A percentile compares a stretch with the other conserved stretches of the same genome.
These are phyloP conservation scores for Populus hybrid DNA, from an alignment of 441 rosid species.

Conservation along the genomic window DNA sequence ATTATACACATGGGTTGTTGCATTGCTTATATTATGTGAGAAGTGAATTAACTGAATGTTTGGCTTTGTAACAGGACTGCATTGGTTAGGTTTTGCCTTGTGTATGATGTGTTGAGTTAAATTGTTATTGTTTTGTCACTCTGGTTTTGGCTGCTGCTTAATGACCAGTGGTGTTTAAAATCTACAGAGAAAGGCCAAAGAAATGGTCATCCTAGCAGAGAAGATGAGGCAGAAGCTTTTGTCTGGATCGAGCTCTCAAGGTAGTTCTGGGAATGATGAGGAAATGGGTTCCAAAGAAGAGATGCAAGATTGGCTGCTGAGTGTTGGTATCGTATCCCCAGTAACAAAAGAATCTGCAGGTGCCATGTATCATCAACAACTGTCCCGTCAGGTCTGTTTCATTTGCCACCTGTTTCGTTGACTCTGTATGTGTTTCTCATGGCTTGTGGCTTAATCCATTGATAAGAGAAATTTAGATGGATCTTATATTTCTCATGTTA, in stretches of 20 bases:
- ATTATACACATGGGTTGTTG: too few species aligned
- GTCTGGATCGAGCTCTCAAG: constrained; percentile 61
- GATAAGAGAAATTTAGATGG: not conserved
- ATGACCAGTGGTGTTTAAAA: constrained; percentile 13
- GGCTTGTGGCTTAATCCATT: not conserved
- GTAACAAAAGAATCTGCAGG: constrained; percentile 96
- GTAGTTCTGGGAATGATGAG: constrained; percentile 54
- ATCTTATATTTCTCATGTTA: not conserved
- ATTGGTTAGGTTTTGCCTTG: not conserved
- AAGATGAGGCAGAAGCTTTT: constrained; percentile 90
- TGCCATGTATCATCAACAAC: constrained; percentile 84
- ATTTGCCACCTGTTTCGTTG: not conserved
- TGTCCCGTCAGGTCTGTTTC: constrained; percentile 78
- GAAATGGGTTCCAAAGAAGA: constrained; percentile 93
- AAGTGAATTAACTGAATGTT: too few species aligned
- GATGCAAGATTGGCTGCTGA: constrained; percentile 90
- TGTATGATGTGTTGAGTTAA: not conserved
- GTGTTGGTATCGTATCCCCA: constrained; percentile 94
- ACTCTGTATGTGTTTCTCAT: not conserved
- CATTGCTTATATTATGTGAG: too few species aligned
- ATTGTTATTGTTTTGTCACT: not conserved
- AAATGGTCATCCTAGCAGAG: constrained; percentile 89
- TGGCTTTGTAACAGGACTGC: not conserved
- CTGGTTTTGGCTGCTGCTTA: constrained; percentile 5
- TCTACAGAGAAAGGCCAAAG: constrained; percentile 85